Evolutionary conservation across 2,329 filamentous ascomycete species (phyloP).

Genomic region (Cordyceps fumosorosea): DNA sequence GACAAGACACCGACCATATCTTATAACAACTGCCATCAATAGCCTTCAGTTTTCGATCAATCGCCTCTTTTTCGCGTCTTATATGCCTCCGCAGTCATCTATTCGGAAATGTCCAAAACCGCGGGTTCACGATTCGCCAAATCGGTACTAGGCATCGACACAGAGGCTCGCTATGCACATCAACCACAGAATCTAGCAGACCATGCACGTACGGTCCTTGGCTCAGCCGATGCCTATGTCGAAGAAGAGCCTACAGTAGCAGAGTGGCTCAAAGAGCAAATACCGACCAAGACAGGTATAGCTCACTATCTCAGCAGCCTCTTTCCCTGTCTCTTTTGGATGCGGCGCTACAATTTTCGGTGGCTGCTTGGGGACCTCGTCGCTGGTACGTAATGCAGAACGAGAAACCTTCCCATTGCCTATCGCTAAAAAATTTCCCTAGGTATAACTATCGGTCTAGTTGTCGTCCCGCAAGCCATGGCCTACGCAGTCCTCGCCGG

Average conservation of each 20-base stretch:
- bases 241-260: slow-evolving; percentile 60
- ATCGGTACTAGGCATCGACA: slow-evolving; percentile 26
- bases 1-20: not conserved
- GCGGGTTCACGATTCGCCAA: slow-evolving; percentile 15
- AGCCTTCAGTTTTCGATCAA: not conserved
- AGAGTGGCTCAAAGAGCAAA: slow-evolving; percentile 53
- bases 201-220: slow-evolving; percentile 20
- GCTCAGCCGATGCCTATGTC: slow-evolving; percentile 32
- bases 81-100: not conserved
- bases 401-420: not conserved
- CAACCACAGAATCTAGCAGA: slow-evolving; percentile 22
- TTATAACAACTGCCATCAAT: not conserved
- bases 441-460: slow-evolving; percentile 49
- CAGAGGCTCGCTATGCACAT: slow-evolving; percentile 22
- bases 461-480: slow-evolving; percentile 75
- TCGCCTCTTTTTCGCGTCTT: not conserved
- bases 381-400: slow-evolving; percentile 45
- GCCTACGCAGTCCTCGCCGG: slow-evolving; percentile 69
- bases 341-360: slow-evolving; percentile 61
- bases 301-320: slow-evolving; percentile 42
- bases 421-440: not conserved
- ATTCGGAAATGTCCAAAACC: not conserved
- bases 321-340: slow-evolving; percentile 66
- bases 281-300: slow-evolving; percentile 42
- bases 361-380: slow-evolving; percentile 70